Conservation (phyloP, 441 rosid genomes). For the Lepidium campestre region DNA sequence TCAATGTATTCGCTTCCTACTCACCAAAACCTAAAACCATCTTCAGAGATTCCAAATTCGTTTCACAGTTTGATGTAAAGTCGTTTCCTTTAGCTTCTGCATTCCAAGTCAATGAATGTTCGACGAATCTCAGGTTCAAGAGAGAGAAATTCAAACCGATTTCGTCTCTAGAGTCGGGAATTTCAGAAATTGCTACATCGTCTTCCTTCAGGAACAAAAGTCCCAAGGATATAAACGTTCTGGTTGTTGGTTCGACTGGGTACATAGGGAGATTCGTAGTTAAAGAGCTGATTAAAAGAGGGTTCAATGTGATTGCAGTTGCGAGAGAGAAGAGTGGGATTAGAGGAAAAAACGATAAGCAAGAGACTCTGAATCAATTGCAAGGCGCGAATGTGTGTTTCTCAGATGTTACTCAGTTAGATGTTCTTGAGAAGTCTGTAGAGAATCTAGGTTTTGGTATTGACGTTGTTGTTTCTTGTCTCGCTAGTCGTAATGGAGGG, state of each 20-base stretch:
- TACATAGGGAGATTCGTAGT: constrained; percentile 87
- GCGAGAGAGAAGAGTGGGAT: constrained; percentile 82
- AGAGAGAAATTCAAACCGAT: constrained; percentile 32
- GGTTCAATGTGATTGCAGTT: constrained; percentile 74
- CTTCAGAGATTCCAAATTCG: constrained; percentile 38
- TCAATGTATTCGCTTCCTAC: constrained; percentile 34
- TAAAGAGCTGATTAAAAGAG: constrained; percentile 61
- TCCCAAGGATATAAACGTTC: constrained; percentile 54
- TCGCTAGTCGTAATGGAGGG: constrained; percentile 85
- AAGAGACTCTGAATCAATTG: constrained; percentile 51
- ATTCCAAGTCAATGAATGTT: constrained; percentile 12
- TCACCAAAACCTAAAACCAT: constrained; percentile 28
- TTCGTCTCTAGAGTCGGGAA: constrained; percentile 37
- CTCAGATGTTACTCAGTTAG: constrained; percentile 74
- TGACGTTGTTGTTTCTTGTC: constrained; percentile 87
- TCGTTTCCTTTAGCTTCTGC: constrained; percentile 29
- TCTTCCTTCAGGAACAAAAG: constrained; percentile 54
- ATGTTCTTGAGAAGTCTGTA: constrained; percentile 44
- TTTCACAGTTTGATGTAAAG: constrained; percentile 49
- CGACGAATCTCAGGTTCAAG: constrained; percentile 21
- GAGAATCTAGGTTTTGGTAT: constrained; percentile 39
- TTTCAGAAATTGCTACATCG: constrained; percentile 25
- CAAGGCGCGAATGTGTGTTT: constrained; percentile 69
- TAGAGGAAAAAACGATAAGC: constrained; percentile 53
- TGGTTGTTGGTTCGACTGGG: constrained; percentile 87